Evolutionary conservation across 106 monocot species (phyloP).

Genomic region (Acanthochlamys bracteata): DNA sequence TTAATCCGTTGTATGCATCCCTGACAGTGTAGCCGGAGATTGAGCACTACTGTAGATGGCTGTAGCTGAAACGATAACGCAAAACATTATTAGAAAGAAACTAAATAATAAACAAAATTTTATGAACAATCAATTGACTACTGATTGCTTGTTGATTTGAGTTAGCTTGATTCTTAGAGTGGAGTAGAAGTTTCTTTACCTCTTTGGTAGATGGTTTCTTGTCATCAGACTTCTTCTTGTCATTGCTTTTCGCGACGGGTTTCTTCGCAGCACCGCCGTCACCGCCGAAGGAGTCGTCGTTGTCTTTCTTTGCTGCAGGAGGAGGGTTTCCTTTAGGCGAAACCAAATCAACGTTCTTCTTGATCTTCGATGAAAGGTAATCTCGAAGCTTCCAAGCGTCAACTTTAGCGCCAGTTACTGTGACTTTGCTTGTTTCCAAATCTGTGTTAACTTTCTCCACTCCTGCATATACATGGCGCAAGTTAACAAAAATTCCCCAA

Average conservation of each 20-base stretch:
- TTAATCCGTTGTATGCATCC: conserved; percentile 58
- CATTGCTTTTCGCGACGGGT: conserved; percentile 4
- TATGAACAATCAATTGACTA: too few relatives aligned
- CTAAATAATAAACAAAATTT: background rate
- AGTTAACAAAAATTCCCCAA: background rate
- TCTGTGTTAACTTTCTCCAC: conserved; percentile 34
- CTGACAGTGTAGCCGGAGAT: conserved; percentile 73
- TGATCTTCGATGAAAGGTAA: conserved; percentile 35
- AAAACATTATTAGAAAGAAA: conserved; percentile 1
- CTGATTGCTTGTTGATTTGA: too few relatives aligned
- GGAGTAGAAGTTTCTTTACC: conserved; percentile 6
- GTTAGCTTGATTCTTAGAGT: too few relatives aligned
- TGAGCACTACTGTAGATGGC: conserved; percentile 47
- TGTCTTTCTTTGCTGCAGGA: conserved; percentile 18
- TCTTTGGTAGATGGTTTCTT: conserved; percentile 26
- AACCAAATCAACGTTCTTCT: conserved; percentile 56
- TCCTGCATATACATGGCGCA: conserved; percentile 20
- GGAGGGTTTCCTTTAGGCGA: conserved; percentile 28
- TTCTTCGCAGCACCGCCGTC: conserved; percentile 17
- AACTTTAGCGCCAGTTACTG: conserved; percentile 39
- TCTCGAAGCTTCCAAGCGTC: conserved; percentile 50
- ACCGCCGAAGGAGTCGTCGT: background rate
- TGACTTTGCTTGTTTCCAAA: conserved; percentile 28
- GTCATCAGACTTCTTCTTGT: conserved; percentile 32
- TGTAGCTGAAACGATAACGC: conserved; percentile 10